These are phyloP conservation scores for Boletus smithii DNA, from an alignment of 1,284 basidiomycete genomes.

Conservation along the genomic window DNA sequence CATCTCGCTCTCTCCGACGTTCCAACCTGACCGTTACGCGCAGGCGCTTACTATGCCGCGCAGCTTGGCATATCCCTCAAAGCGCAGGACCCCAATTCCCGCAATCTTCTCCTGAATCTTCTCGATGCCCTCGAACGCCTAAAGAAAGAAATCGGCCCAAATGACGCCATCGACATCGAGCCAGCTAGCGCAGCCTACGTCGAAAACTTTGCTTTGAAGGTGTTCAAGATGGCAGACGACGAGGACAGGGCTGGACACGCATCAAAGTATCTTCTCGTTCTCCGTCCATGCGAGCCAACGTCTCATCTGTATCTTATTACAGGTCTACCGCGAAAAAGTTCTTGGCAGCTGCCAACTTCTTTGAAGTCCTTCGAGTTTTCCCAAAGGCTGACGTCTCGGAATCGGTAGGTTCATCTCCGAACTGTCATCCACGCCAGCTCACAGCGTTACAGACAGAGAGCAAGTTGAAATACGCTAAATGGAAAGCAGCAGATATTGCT, in stretches of 20 bases:
- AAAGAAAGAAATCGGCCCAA: conserved; percentile 70
- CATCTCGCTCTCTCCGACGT: not conserved
- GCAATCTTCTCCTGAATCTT: conserved; percentile 70
- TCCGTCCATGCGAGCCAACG: not conserved
- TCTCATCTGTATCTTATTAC: conserved; percentile 9
- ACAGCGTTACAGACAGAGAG: conserved; percentile 52
- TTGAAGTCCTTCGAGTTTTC: conserved; percentile 80
- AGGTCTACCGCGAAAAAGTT: conserved; percentile 87
- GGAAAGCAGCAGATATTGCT: conserved; percentile 88
- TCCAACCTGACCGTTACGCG: not conserved
- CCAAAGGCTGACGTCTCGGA: conserved; percentile 54
- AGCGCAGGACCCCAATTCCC: conserved; percentile 56
- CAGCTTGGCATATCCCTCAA: conserved; percentile 79
- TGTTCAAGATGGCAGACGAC: conserved; percentile 88
- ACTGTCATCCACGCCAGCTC: not conserved
- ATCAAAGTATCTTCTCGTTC: conserved; percentile 52
- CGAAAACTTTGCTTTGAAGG: conserved; percentile 89
- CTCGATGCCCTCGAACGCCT: conserved; percentile 79
- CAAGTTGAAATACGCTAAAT: conserved; percentile 87
- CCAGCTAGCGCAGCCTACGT: conserved; percentile 83
- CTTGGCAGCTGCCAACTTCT: conserved; percentile 82
- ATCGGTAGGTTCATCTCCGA: conserved; percentile 34
- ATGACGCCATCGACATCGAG: conserved; percentile 84
- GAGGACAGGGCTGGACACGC: conserved; percentile 80
- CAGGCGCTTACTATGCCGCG: conserved; percentile 87